Evolutionary conservation across 73 alveolate species (phyloP), one percentile per base, ranked within the genome.

Genomic region (Loxodes magnus): DNA sequence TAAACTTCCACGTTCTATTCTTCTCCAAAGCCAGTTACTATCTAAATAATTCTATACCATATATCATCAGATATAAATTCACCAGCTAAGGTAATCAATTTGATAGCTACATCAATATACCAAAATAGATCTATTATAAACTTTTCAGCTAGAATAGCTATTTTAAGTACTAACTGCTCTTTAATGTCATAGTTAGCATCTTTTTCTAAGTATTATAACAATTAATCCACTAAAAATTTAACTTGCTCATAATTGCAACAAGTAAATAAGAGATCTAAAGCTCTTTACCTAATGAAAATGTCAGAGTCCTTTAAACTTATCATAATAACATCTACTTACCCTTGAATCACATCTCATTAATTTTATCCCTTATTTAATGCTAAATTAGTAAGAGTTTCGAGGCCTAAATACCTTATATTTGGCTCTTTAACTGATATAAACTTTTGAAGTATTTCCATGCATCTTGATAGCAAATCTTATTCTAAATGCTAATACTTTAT

Each of bases 61-160:
- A 93, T 89, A 51, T 93, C 98, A 17, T 93, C 97, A 35, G 94
- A 74, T 0, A 92, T 98, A 71, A 81, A 89, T 67, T 93, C 99
- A 23, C 99, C 99, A 0, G 98, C 94, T 28, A 80, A 81, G 62
- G 90, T 94, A 38, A 93, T 86, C 75, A 93, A 71, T 65, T 88
- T 88, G 23, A 93, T 82, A 42, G 90, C 78, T 6, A 90, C 96
- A 74, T 93, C 98, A 19, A 89, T 84, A 62, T 89, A 93, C 99
- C 99, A 93, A 51, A 79, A 71, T 48, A 85, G 77, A 57, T 93
- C 84, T 28, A 77, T 84, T 24, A 97, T 96, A 64, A 73, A 93
- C 59, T 82, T 85, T 71, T 93, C 99, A n/a, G 97, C 91, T 48
- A 93, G 62, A 24, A 93, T 79, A 7, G 99, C 99, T 4, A 90